Conservation (phyloP, 179 eudicot species). For the Pouteria campechiana region DNA sequence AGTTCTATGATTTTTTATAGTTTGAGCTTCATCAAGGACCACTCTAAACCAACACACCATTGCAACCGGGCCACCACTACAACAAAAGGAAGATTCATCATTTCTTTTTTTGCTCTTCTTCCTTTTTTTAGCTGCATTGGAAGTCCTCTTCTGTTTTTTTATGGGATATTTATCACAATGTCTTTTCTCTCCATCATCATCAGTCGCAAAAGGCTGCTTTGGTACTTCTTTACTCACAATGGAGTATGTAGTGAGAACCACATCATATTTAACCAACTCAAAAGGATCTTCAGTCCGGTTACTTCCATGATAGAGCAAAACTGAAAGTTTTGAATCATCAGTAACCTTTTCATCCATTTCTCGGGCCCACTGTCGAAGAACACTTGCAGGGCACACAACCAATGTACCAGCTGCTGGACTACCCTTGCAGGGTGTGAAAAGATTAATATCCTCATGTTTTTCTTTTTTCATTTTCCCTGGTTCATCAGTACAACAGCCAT, state of each 20-base stretch:
- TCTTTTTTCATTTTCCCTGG: conserved; percentile 20
- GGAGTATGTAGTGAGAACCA: conserved; percentile 88
- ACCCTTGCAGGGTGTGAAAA: conserved; percentile 28
- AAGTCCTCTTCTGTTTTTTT: conserved; percentile 48
- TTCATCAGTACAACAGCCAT: conserved; percentile 16
- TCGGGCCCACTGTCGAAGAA: conserved; percentile 93
- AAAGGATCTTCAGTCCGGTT: conserved; percentile 69
- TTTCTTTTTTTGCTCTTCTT: conserved; percentile 63
- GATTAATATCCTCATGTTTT: conserved; percentile 19
- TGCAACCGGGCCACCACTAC: conserved; percentile 64
- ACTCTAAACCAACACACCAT: conserved; percentile 86
- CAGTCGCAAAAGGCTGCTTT: conserved; percentile 69
- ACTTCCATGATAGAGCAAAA: conserved; percentile 88
- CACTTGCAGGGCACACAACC: conserved; percentile 96
- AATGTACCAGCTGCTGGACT: conserved; percentile 92
- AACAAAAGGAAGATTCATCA: conserved; percentile 34
- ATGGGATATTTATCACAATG: conserved; percentile 53
- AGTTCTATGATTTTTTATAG: conserved; percentile 91
- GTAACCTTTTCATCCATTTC: conserved; percentile 85
- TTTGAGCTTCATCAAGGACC: conserved; percentile 97
- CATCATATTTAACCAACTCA: conserved; percentile 67
- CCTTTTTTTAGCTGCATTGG: conserved; percentile 32
- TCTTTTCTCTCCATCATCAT: conserved; percentile 69
- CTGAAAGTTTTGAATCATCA: conserved; percentile 43
- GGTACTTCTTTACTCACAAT: conserved; percentile 93